These are phyloP conservation scores for Ulvella scutata DNA, from an alignment of 139 green algal genomes.

Conservation along the genomic window DNA sequence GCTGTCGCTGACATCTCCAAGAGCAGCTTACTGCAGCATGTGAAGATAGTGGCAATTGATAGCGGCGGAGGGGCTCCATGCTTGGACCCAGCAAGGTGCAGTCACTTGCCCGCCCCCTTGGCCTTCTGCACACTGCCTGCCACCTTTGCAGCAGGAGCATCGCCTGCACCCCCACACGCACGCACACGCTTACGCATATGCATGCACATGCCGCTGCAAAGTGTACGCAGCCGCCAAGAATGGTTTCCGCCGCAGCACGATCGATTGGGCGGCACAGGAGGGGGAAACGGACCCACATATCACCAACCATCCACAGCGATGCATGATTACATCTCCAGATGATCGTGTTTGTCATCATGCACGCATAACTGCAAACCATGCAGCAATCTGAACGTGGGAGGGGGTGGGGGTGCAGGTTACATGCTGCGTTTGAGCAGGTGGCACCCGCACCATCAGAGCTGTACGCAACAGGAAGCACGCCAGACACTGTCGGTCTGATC, in stretches of 20 bases:
- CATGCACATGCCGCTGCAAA: neutral
- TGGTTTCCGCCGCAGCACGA: too few species aligned
- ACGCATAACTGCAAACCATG: too few species aligned
- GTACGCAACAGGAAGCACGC: too few species aligned
- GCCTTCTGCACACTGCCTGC: neutral
- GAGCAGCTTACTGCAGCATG: constrained; percentile 7
- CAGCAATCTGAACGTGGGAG: too few species aligned
- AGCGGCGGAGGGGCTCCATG: constrained; percentile 56
- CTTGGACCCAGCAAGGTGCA: constrained; percentile 19
- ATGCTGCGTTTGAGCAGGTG: too few species aligned
- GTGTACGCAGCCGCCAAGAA: neutral
- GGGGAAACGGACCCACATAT: neutral
- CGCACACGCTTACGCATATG: neutral
- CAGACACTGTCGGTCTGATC: constrained; percentile 33
- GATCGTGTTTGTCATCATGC: too few species aligned
- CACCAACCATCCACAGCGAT: neutral
- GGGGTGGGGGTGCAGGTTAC: constrained; percentile 1
- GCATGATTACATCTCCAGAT: too few species aligned
- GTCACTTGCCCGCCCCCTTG: too few species aligned
- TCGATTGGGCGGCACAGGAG: neutral
- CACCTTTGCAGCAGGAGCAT: constrained; percentile 1
- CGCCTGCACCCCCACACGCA: neutral
- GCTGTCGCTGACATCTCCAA: constrained; percentile 33
- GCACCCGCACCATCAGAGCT: too few species aligned
- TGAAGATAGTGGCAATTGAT: constrained; percentile 45